Evolutionary conservation across 257 asterid genomes (phyloP).

Genomic region (Solanum clarkiae): DNA sequence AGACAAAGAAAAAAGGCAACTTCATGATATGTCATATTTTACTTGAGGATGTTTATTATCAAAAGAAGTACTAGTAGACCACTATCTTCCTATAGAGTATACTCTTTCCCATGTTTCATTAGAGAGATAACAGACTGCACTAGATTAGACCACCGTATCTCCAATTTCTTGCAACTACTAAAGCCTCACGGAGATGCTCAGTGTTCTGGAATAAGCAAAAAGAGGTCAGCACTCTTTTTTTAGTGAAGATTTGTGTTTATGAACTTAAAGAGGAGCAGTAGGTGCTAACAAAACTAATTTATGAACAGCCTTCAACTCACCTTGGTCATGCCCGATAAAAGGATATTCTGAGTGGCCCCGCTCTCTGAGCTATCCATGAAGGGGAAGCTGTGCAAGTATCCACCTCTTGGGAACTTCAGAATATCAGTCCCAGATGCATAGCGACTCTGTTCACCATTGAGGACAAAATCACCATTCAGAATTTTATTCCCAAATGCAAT

Average conservation of each 20-base stretch:
- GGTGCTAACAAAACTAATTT: not conserved
- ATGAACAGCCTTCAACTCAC: slow-evolving; percentile 27
- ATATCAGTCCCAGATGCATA: slow-evolving; percentile 96
- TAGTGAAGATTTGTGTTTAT: not conserved
- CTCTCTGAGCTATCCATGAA: slow-evolving; percentile 95
- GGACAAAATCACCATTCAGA: slow-evolving; percentile 84
- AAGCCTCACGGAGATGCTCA: not conserved
- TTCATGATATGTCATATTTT: not conserved
- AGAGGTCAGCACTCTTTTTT: not conserved
- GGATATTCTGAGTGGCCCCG: slow-evolving; percentile 84
- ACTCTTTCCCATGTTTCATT: not conserved
- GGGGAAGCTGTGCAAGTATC: slow-evolving; percentile 92
- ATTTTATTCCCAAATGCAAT: slow-evolving; percentile 96
- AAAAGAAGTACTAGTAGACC: not conserved
- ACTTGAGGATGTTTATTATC: not conserved
- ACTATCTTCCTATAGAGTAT: not conserved
- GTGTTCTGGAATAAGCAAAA: not conserved
- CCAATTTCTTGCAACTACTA: not conserved
- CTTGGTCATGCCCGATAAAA: slow-evolving; percentile 78
- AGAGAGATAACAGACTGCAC: not conserved
- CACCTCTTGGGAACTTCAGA: slow-evolving; percentile 83
- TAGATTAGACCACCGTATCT: not conserved
- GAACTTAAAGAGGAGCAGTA: not conserved
- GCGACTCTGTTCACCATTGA: slow-evolving; percentile 85
- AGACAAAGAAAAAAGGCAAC: not conserved